Evolutionary conservation across 352 stramenopile species (phyloP), one percentile per base, ranked within the genome.

Genomic region (Pythium rishiriense): DNA sequence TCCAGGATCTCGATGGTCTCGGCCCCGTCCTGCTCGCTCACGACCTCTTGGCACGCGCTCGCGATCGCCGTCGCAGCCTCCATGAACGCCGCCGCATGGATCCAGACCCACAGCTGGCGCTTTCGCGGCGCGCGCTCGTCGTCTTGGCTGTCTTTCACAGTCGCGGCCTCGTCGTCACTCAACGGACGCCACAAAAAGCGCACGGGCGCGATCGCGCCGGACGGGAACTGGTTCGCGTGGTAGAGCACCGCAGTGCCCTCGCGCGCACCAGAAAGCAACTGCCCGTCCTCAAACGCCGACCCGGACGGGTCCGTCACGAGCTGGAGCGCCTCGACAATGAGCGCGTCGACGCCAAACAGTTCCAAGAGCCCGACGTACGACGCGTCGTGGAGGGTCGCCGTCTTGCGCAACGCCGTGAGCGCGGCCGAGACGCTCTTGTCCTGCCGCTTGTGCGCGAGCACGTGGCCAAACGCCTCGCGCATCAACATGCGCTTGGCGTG

Each of bases 401-500:
- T 83, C 48, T 69, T 76, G 3, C 83, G 71, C 24, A 90, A 45
- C 17, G 81, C 82, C 39, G 74, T 57, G n/a, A 93, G 62, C 3
- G 83, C 73, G 24, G 85, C 83, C 21, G 85, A 87, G 11, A 87
- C 68, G 56, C 81, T 84, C 42, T 90, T 90, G 43, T 91, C 84
- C 0, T 79, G 58, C 19, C 82, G 74, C 9, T 68, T 76, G 10
- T 72, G 46, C 3, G 84, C 66, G 46, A 91, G 51, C 54, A 75
- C 58, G 47, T 86, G 61, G 35, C 85, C 85, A 63, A 80, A 77
- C n/a, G 63, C 62, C 19, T 76, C 65, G 22, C 35, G 37, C 85
- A 93, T 91, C 4, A 57, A 54, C 83, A 94, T 92, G 21, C 85
- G 79, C 47, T 92, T 94, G 66, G 79, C 72, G 64, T 94, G 85